Base-by-base conservation (phyloP, 768 basidiomycete species). In the Calocera cornea region DNA sequence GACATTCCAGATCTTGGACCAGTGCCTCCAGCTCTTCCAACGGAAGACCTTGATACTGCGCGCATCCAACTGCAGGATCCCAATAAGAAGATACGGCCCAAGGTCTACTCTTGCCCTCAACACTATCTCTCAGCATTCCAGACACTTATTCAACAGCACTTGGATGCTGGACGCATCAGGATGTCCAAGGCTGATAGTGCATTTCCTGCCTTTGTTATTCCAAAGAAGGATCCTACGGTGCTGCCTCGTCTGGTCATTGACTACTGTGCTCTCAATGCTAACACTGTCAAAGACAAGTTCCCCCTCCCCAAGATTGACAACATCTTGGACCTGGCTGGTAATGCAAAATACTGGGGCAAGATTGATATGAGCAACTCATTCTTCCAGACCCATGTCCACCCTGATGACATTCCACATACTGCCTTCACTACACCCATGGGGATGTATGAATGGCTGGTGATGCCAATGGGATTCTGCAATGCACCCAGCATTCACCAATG, bases 181-280 rank as follows among this genome's bases (percentile, higher is more conserved):
- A 76, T 74, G 0, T 80, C 76, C 0, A 69, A 70, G 0, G 77
- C 74, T 38, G 36, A 38, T 14, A 38, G 36, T 38, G 36, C 36
- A 5, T 38, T 14, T 38, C 36, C 36, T 5, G 36, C 36, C 5
- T 38, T 0, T 44, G 72, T 81, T 0, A 77, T 81, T 2, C 78
- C 75, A 0, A 80, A 78, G 63, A 50, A 74, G 0, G 76, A 78
- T 47, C 67, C 68, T 0, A 71, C 64, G 0, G 77, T 69, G 0
- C 40, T 77, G 0, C 79, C 78, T 0, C 71, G 74, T 0, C 79
- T 78, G 77, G 77, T 80, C 0, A 77, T 76, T 66, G 76, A 80
- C 36, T 80, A 73, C 67, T 67, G 73, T 0, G 41, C 70, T 3
- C 54, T 80, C 1, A 80, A 79, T 64, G 68, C 67, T 1, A 77